phyloP scores from a whole-genome alignment of 441 rosid genomes.

The Adansonia gregorii region DNA sequence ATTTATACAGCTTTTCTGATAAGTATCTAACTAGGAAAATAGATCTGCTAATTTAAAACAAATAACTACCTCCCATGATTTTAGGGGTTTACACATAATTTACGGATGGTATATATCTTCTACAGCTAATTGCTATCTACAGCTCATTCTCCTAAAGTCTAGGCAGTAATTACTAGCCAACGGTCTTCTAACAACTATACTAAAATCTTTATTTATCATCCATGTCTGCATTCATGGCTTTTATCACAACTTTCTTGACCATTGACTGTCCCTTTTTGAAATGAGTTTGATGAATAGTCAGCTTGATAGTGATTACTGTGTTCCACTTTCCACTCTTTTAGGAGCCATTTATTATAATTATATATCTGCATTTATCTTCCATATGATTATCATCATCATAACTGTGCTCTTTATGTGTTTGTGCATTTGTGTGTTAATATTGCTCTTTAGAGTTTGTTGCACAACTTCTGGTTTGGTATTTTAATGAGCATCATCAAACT shows the following conservation, averaged over 20 bases:
- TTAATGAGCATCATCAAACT: conserved; percentile 19
- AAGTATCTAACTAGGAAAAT: too few species aligned
- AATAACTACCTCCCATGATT: too few species aligned
- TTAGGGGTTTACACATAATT: too few species aligned
- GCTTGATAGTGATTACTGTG: not conserved
- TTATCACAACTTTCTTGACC: conserved; percentile 8
- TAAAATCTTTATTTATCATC: conserved; percentile 3
- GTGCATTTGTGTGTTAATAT: not conserved
- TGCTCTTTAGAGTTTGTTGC: not conserved
- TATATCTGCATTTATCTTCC: conserved; percentile 7
- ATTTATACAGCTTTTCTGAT: too few species aligned
- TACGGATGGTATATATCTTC: too few species aligned
- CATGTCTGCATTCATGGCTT: conserved; percentile 11
- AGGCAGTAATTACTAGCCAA: too few species aligned
- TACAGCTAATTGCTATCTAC: too few species aligned
- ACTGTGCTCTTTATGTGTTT: not conserved
- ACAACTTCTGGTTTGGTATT: conserved; percentile 10
- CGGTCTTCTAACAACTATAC: not conserved
- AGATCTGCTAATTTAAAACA: too few species aligned
- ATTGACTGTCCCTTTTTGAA: not conserved
- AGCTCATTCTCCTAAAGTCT: too few species aligned
- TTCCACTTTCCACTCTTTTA: not conserved
- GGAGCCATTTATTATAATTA: not conserved
- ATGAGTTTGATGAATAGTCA: conserved; percentile 14
- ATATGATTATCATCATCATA: not conserved